These are phyloP conservation scores for Bretschneidera sinensis DNA, from an alignment of 345 rosid species.

Conservation along the genomic window DNA sequence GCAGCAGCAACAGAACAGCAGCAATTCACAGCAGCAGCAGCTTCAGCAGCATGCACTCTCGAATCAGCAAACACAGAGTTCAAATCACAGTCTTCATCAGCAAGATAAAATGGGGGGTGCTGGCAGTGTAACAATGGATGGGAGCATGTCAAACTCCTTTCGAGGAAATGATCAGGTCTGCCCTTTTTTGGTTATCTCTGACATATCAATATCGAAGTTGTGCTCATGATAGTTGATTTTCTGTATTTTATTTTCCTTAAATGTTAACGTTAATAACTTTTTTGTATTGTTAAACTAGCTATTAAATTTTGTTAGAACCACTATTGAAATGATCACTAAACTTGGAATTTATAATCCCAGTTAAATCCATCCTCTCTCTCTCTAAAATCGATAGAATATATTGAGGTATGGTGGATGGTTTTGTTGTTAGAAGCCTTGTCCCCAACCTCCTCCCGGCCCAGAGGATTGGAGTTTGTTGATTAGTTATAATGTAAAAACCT, in stretches of 20 bases:
- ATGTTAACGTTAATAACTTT: too few species aligned
- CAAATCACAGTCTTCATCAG: conserved; percentile 64
- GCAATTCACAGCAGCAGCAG: conserved; percentile 45
- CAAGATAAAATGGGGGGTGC: conserved; percentile 85
- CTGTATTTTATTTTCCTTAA: too few species aligned
- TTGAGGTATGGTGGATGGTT: background rate
- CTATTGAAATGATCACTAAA: background rate
- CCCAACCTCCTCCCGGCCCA: too few species aligned
- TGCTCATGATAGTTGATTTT: too few species aligned
- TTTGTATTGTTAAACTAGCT: background rate
- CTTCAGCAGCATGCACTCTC: conserved; percentile 59
- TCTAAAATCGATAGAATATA: background rate
- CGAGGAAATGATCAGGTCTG: conserved; percentile 98
- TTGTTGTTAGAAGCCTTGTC: too few species aligned
- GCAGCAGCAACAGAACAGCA: conserved; percentile 51
- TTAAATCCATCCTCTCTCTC: background rate
- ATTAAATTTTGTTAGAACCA: background rate
- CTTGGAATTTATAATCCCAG: too few species aligned
- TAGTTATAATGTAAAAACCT: background rate
- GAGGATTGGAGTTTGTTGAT: background rate
- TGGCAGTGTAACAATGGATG: conserved; percentile 69
- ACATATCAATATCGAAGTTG: background rate
- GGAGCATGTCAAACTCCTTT: conserved; percentile 84
- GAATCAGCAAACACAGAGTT: conserved; percentile 71
- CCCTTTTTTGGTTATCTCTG: conserved; percentile 12